Evolutionary conservation across 257 asterid species (phyloP), one percentile per base, ranked within the genome.

Genomic region (Solanum chaucha): DNA sequence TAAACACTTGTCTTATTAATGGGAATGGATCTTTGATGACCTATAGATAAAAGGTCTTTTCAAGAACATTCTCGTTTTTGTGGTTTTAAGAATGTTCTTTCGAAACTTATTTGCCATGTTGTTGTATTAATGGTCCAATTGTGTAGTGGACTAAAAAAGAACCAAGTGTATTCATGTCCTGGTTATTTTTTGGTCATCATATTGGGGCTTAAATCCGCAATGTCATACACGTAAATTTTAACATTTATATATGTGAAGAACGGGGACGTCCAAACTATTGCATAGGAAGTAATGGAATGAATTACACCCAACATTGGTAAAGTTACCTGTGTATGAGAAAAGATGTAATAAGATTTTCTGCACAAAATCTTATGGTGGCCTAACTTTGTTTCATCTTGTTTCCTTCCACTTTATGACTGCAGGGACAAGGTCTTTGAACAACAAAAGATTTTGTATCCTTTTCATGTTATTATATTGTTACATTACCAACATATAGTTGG

Each of bases 401-500:
- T 19, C 19, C 30, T 17, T 81, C 38, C 30, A 48, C 44, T 48
- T 81, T 30, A 8, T 81, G 68, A 6, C 70, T 92, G 90, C 98
- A 96, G 99, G 96, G 98, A 96, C 91, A 95, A 94, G 90, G 92
- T 96, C 28, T 94, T 96, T 85, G 98, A 93, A 87, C 95, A 95
- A 36, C 98, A 95, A 89, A 95, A 94, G 92, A 90, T 88, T 86
- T 95, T 96, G 99, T 96, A 96, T 96, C 98, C 99, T 93, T 92
- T 80, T 59, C 28, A 44, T 51, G 85, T 83, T 48, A 74, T 28
- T 20, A 41, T 44, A 61, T 44, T 12, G 34, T 87, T 87, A 44
- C 59, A 36, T 48, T 61, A 19, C 65, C 59, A 28, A 26, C 20
- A 35, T 84, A 12, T 28, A 32, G 81, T 51, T 87, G 74, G 26